Percentiles rank a stretch among this genome's conserved stretches.
These are phyloP conservation scores for Chara braunii DNA, from an alignment of 139 green algal species.

Conservation along the genomic window DNA sequence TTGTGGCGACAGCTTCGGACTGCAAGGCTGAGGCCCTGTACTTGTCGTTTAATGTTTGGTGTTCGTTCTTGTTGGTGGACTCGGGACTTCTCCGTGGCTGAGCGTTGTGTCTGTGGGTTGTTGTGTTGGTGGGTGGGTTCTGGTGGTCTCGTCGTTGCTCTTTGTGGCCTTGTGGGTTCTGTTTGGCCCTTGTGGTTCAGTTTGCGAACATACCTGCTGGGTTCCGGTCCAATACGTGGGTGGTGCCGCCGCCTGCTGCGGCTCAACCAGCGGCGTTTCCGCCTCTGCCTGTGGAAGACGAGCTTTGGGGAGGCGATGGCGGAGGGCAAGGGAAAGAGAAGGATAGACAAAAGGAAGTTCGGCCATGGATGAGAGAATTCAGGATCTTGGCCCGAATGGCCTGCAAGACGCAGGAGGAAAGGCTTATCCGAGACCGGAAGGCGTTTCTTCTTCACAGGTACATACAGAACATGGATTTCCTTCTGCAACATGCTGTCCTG, in stretches of 20 bases:
- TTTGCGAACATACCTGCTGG: conserved; percentile 40
- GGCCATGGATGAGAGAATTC: conserved; percentile 22
- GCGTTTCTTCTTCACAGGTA: conserved; percentile 33
- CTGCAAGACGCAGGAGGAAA: conserved; percentile 17
- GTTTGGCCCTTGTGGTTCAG: too few species aligned
- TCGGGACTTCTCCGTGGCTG: too few species aligned
- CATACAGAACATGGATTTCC: not conserved
- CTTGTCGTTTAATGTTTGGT: too few species aligned
- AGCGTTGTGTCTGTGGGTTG: too few species aligned
- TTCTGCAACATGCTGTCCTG: not conserved
- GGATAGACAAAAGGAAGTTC: not conserved
- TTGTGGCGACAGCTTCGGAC: too few species aligned
- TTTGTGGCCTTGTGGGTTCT: too few species aligned
- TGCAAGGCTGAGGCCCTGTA: too few species aligned
- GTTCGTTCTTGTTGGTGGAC: too few species aligned
- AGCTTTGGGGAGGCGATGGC: conserved; percentile 21
- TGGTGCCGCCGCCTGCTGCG: conserved; percentile 25
- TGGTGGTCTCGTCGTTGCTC: too few species aligned
- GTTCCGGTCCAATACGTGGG: conserved; percentile 44
- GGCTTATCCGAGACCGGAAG: conserved; percentile 30
- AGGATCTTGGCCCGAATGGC: conserved; percentile 5
- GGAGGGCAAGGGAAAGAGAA: conserved; percentile 7
- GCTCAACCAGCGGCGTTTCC: conserved; percentile 6
- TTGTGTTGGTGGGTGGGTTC: too few species aligned
- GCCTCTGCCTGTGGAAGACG: conserved; percentile 17